Base-by-base conservation (phyloP, 2,329 filamentous ascomycete species). In the Cladosporium sp. region DNA sequence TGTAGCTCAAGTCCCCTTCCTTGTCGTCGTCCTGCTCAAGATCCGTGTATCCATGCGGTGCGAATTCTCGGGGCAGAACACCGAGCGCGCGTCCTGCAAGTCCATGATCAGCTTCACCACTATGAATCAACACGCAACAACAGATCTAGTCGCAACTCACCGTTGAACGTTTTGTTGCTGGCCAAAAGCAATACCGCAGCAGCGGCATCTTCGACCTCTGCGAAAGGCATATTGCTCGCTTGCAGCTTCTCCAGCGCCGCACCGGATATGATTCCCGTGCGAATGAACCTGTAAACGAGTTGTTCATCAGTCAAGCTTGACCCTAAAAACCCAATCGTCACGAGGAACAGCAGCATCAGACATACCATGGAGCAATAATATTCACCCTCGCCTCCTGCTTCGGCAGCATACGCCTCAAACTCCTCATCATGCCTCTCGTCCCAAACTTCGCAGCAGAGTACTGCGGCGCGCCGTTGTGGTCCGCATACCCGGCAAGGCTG, bases 401-500 rank as follows among this genome's bases (percentile, higher is more conserved):
- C 53, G 66, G 69, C 13, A 63, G 64, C 6, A 63, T 70, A 7
- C 64, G 62, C 3, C 74, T 59, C 2, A 62, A 49, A 32, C 59
- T 62, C 19, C 60, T 53, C 69, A 77, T 73, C 44, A 77, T 64
- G 0, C 73, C 74, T 5, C 73, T 61, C 1, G 72, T 63, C 3
- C 66, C 74, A 49, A 70, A 74, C 55, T 75, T 75, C 58, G 63
- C 41, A 59, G 59, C 22, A 70, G 75, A 52, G 74, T 63, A 50
- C 61, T 70, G 68, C 7, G 70, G 70, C 12, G 45, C 45, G n/a
- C 45, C 45, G 12, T 48, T 48, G 7, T 69, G 69, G 52, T 78
- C 76, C 41, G 76, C 70, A 58, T 70, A 79, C 0, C 68, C 71
- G 0, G 73, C 73, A 59, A 79, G 69, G 49, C 71, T 75, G 3